Evolutionary conservation across 2,329 filamentous ascomycete genomes (phyloP), one percentile per base, ranked within the genome.

Genomic region (Fusarium aywerte): DNA sequence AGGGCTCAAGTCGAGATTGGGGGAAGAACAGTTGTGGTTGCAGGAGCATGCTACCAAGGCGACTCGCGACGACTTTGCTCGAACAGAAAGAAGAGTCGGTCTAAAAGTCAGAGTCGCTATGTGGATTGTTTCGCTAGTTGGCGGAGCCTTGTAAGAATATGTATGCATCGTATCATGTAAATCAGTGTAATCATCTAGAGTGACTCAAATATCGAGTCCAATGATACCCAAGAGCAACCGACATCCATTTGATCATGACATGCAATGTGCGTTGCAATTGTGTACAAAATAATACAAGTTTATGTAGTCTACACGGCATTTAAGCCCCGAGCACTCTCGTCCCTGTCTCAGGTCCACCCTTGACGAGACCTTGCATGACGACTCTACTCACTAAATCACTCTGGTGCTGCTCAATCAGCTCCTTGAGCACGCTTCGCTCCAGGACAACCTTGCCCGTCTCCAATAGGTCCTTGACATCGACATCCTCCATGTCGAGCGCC

Each of bases 381-480:
- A 87, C 75, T 49, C 76, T 78, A 69, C 80, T 80, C 51, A 83
- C 77, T 61, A 91, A 74, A 76, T 93, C 90, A 74, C 86, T 90
- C 81, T 90, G 85, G 74, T 97, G 93, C 69, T 84, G 80, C 75
- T 83, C 80, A 73, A 97, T 85, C 76, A 98, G 88, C 76, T 87
- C 85, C 77, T 89, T 85, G 74, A 99, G 83, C 33, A 95, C 95
- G 39, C 82, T 81, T 77, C 91, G 88, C 85, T 99, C 96, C 73
- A 99, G 88, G 62, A 99, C 89, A 62, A 99, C 82, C 74, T 93
- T 89, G 53, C 92, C 91, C 53, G 90, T 89, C 82, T 96, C 92
- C 69, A 99, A 81, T 67, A 99, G 80, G 77, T 98, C 92, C 86
- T 98, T 99, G 65, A 99, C 93, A 79, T 98, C 96, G 33, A 99